phyloP scores from a whole-genome alignment of 208 protist genomes.

The Acanthamoeba healyi region DNA sequence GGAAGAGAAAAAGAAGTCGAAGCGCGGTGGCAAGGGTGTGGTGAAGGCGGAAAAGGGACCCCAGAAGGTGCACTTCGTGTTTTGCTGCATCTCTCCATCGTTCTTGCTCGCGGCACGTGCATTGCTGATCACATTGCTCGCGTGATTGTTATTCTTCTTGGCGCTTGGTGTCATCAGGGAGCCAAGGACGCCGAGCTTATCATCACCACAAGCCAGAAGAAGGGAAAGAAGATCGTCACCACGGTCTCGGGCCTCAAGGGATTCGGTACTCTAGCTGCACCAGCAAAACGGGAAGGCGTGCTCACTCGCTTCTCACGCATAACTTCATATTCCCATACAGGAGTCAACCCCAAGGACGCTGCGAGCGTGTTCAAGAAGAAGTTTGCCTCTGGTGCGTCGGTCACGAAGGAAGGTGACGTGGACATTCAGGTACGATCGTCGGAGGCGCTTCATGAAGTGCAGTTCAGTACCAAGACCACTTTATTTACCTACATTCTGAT shows the following conservation, averaged over 20 bases:
- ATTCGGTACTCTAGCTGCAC: neutral
- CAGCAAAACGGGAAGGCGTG: too few species aligned
- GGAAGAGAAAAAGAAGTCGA: slow-evolving; percentile 57
- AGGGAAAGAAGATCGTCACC: slow-evolving; percentile 54
- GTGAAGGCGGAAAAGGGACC: slow-evolving; percentile 38
- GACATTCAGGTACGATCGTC: slow-evolving; percentile 69
- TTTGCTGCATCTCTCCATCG: neutral
- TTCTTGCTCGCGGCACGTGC: neutral
- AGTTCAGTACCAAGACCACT: too few species aligned
- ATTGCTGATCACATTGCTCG: neutral
- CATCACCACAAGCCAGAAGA: slow-evolving; percentile 29
- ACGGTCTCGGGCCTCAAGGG: slow-evolving; percentile 41
- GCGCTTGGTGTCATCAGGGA: neutral
- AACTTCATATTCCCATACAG: neutral
- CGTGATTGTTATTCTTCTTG: neutral
- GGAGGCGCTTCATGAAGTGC: too few species aligned
- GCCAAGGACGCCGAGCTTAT: neutral
- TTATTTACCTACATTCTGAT: neutral
- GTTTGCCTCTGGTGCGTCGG: slow-evolving; percentile 49
- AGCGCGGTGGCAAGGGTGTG: slow-evolving; percentile 52
- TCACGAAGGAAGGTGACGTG: slow-evolving; percentile 55
- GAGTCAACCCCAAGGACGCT: slow-evolving; percentile 64
- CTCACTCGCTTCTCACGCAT: neutral
- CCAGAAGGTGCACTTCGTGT: neutral
- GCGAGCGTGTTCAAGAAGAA: slow-evolving; percentile 70